Evolutionary conservation across 2,329 filamentous ascomycete species (phyloP).

Genomic region (Endoconidiophora laricicola): DNA sequence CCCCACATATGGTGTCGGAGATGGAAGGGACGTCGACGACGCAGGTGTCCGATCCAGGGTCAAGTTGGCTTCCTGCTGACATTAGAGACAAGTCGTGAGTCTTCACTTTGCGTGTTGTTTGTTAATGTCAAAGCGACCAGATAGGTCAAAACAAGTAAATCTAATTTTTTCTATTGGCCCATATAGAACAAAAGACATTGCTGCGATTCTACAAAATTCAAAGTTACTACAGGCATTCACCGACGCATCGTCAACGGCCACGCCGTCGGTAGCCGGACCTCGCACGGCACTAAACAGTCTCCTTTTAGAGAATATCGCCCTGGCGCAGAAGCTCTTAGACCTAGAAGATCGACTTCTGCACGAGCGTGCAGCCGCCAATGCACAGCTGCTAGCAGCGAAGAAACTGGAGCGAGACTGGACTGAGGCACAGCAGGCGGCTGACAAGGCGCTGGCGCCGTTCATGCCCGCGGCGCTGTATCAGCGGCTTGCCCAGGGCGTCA

Average conservation of each 20-base stretch:
- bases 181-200: slow-evolving; percentile 60
- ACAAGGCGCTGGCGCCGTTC: slow-evolving; percentile 67
- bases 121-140: slow-evolving; percentile 15
- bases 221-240: slow-evolving; percentile 59
- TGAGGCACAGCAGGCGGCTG: slow-evolving; percentile 77
- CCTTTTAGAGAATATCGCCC: slow-evolving; percentile 53
- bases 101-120: not conserved
- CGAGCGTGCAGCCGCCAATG: slow-evolving; percentile 56
- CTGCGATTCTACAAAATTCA: slow-evolving; percentile 47
- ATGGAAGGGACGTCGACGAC: slow-evolving; percentile 2
- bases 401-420: slow-evolving; percentile 86
- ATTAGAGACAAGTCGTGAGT: slow-evolving; percentile 70
- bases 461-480: slow-evolving; percentile 77
- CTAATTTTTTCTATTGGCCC: not conserved
- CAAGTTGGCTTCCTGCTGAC: slow-evolving; percentile 62
- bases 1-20: not conserved
- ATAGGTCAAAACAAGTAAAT: slow-evolving; percentile 10
- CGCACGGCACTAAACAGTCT: slow-evolving; percentile 47
- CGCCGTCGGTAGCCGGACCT: slow-evolving; percentile 53
- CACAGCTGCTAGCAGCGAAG: slow-evolving; percentile 66
- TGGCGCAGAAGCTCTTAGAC: slow-evolving; percentile 45
- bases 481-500: slow-evolving; percentile 55
- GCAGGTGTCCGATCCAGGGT: slow-evolving; percentile 34
- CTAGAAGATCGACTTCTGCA: slow-evolving; percentile 40
- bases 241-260: slow-evolving; percentile 46